Percentiles rank a stretch among this genome's conserved stretches.
Conservation (phyloP, 2,329 filamentous ascomycete species). For the Phyllachora maydis region DNA sequence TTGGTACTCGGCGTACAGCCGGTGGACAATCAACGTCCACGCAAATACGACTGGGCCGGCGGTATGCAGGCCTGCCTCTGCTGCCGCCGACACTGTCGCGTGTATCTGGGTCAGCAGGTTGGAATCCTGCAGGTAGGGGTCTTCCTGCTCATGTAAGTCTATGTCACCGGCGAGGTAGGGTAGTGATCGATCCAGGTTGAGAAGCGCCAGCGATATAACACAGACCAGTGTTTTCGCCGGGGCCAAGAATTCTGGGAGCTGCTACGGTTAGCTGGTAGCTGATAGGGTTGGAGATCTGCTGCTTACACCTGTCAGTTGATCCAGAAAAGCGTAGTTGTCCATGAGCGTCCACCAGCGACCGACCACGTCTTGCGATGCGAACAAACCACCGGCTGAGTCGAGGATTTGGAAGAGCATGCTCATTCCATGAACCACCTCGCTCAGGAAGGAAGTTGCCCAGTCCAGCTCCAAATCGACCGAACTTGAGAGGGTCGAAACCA, state of each 20-base stretch:
- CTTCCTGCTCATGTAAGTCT: conserved; percentile 17
- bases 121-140: conserved; percentile 48
- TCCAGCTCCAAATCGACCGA: conserved; percentile 28
- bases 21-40: conserved; percentile 60
- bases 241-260: conserved; percentile 27
- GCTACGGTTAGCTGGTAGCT: conserved; percentile 5
- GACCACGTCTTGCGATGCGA: conserved; percentile 37
- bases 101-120: conserved; percentile 55
- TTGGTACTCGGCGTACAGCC: conserved; percentile 43
- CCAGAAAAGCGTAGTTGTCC: conserved; percentile 47
- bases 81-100: conserved; percentile 41
- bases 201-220: conserved; percentile 48
- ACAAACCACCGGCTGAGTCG: conserved; percentile 30
- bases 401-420: conserved; percentile 53
- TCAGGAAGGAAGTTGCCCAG: conserved; percentile 42
- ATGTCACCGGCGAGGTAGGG: conserved; percentile 32
- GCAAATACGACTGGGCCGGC: conserved; percentile 58
- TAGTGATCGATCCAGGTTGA: conserved; percentile 42
- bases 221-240: conserved; percentile 51
- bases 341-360: conserved; percentile 59
- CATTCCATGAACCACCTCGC: conserved; percentile 54
- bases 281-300: neutral
- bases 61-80: conserved; percentile 31
- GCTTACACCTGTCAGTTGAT: conserved; percentile 35
- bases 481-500: too few relatives aligned